phyloP scores from a whole-genome alignment of 345 rosid genomes.

The Boechera stricta region DNA sequence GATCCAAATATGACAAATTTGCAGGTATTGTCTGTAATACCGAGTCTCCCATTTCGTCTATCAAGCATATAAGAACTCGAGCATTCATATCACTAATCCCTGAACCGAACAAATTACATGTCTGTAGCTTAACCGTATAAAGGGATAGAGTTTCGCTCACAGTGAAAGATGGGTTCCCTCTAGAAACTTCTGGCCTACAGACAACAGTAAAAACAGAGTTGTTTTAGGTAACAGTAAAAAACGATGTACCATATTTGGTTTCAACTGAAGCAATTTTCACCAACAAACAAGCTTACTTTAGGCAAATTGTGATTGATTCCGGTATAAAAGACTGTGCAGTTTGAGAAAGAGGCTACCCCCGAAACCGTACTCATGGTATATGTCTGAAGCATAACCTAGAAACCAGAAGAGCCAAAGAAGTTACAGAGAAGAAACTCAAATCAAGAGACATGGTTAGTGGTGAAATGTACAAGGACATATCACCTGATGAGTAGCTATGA shows the following conservation, averaged over 20 bases:
- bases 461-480: slow-evolving; percentile 14
- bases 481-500: slow-evolving; percentile 96
- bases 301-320: slow-evolving; percentile 66
- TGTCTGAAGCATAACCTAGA: slow-evolving; percentile 79
- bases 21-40: slow-evolving; percentile 71
- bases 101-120: slow-evolving; percentile 74
- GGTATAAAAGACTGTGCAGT: slow-evolving; percentile 97
- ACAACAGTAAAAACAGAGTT: too few relatives aligned
- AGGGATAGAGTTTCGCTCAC: slow-evolving; percentile 50
- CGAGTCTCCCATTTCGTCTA: slow-evolving; percentile 70
- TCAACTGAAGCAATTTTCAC: too few relatives aligned
- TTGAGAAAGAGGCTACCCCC: slow-evolving; percentile 91
- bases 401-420: slow-evolving; percentile 21
- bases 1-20: slow-evolving; percentile 48
- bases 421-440: slow-evolving; percentile 22
- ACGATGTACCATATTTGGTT: too few relatives aligned
- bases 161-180: slow-evolving; percentile 36
- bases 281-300: slow-evolving; percentile 50
- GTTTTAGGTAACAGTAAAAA: too few relatives aligned
- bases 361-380: slow-evolving; percentile 70
- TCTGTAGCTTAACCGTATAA: slow-evolving; percentile 66
- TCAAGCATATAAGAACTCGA: slow-evolving; percentile 68
- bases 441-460: slow-evolving; percentile 12
- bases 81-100: slow-evolving; percentile 66
- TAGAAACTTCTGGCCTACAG: slow-evolving; percentile 34